Base-by-base conservation (phyloP, 2,329 filamentous ascomycete genomes). In the Lasiodiplodia citricola region DNA sequence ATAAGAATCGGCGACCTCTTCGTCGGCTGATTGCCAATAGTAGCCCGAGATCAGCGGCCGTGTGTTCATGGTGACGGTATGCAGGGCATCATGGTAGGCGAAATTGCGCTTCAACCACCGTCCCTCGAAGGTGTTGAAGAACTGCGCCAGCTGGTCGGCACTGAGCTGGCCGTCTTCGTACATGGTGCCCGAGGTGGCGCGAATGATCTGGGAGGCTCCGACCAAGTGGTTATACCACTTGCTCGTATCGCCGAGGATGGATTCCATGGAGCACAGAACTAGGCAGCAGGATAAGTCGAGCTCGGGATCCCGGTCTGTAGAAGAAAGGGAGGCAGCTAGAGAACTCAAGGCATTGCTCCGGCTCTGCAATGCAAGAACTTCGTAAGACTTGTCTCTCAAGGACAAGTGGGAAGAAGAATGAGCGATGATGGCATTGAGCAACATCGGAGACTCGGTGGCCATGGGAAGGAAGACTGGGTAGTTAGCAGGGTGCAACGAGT, bases 381-480 rank as follows among this genome's bases (percentile, higher is more conserved):
- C 67, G 14, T 68, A 68, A 28, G 67, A 68, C 31, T 65, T 68
- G 60, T 68, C 67, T n/a, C 67, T 52, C 28, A 68, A 35, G 11
- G 67, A 57, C 37, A 68, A 62, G 52, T 68, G 67, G n/a, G 67
- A 68, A 56, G 67, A 68, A 16, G 67, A 68, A 28, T 68, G 67
- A 21, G 67, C 67, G 41, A 68, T 68, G 58, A 68, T 68, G 4
- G 67, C 67, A 28, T 68, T 68, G 28, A 68, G 67, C 58, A 68
- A 51, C 58, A 68, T 63, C 2, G 58, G 67, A 25, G 67, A 68
- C 51, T 68, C 67, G 14, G 67, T 68, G 10, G 67, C 67, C 67
- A 68, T 68, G 16, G 67, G 67, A 21, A 68, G 58, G 31, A 68
- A 68, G 23, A 68, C 67, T 68, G 67, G 16, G 23, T 35, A 1